Conservation (phyloP, 257 asterid species). For the Schizonepeta tenuifolia region DNA sequence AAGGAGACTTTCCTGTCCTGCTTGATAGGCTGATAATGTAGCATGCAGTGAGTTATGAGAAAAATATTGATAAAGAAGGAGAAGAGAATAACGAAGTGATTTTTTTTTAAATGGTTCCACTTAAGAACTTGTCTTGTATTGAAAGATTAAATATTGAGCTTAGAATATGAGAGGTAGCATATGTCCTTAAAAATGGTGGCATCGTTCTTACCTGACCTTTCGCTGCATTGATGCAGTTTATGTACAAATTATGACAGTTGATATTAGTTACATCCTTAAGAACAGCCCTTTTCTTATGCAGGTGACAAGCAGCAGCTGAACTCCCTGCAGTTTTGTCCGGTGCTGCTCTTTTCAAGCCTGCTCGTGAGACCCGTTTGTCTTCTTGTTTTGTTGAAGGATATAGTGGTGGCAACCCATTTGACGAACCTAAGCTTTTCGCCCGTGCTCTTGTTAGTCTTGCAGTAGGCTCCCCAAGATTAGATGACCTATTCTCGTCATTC, state of each 20-base stretch:
- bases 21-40: constrained; percentile 40
- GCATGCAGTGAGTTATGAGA: constrained; percentile 3
- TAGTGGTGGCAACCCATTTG: constrained; percentile 73
- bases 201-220: constrained; percentile 53
- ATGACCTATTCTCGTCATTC: constrained; percentile 60
- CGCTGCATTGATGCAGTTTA: constrained; percentile 52
- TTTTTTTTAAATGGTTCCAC: neutral
- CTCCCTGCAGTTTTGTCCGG: constrained; percentile 42
- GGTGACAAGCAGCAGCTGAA: constrained; percentile 46
- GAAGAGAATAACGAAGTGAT: neutral
- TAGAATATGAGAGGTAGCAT: constrained; percentile 15
- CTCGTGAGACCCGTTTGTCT: constrained; percentile 47
- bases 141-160: neutral
- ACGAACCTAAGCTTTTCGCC: constrained; percentile 62
- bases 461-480: constrained; percentile 46
- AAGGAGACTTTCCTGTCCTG: constrained; percentile 46
- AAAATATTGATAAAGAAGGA: neutral
- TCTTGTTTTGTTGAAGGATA: constrained; percentile 60
- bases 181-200: constrained; percentile 10
- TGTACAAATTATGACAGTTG: constrained; percentile 50
- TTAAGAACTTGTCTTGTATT: constrained; percentile 12
- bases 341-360: constrained; percentile 70
- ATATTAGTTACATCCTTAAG: constrained; percentile 86
- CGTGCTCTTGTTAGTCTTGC: constrained; percentile 79
- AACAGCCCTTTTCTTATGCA: constrained; percentile 71